Base-by-base conservation (phyloP, 306 rosid species). In the Gastrolobium villosum region DNA sequence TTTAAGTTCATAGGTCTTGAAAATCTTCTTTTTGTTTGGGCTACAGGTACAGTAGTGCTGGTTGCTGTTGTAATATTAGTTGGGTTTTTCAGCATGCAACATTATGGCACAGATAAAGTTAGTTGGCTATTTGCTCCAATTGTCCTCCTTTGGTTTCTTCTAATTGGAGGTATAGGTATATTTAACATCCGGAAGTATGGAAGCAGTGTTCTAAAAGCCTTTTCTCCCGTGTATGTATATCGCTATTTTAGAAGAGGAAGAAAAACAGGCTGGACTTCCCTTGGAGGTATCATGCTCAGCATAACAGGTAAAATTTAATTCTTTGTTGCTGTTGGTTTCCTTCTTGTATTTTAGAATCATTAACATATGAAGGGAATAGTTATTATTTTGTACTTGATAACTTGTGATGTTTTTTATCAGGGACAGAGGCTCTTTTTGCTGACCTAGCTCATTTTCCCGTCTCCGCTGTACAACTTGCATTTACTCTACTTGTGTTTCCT, bases 81-180 rank as follows among this genome's bases (percentile, higher is more conserved):
- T 34, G 98, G 97, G 13, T 66, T 96, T 84, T 96, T 96, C 87
- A 93, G 99, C 85, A 44, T 96, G 91, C 99, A 96, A 81, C 98
- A 92, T 75, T 91, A 90, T 68, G 99, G 99, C 20, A 96, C 97
- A 41, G 99, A 96, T 75, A 93, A 72, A 87, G 99, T 96, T 82
- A 91, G 98, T 79, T 96, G 99, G 99, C 99, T 96, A 84, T 96
- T 96, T 85, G 99, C 99, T 74, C 99, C 99, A 53, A 77, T 96
- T 73, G 98, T 96, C 65, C 94, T 96, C 65, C 90, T 96, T 68
- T 96, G 98, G 99, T 89, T 96, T 85, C 92, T 96, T 78, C 71
- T 93, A 50, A 95, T 95, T 59, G 98, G 99, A 79, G 89, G 99
- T 48, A 96, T 96, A 36, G 99, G 99, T 77, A 79, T 93, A 61